These are phyloP conservation scores for Porcisia hertigi DNA, from an alignment of 208 protist species.

Conservation along the genomic window DNA sequence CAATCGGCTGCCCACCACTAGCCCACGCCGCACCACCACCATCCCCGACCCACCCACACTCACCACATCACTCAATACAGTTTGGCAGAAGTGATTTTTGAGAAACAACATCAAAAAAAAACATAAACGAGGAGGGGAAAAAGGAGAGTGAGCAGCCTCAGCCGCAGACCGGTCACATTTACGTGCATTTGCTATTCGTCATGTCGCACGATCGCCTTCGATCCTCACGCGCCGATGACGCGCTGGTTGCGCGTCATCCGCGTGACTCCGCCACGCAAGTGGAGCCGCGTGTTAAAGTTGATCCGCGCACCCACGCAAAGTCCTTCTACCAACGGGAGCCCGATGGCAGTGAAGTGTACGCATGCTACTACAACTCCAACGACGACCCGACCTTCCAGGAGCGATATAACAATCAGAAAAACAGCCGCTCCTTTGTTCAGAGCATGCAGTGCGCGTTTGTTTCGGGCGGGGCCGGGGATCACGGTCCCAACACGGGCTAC, in stretches of 20 bases:
- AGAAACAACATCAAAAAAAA: no score
- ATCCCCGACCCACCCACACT: no score
- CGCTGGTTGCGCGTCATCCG: constrained; percentile 2
- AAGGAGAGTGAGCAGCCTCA: no score
- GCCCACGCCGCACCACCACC: no score
- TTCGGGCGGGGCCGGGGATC: background rate
- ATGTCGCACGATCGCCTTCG: constrained; percentile 11
- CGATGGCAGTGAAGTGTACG: constrained; percentile 29
- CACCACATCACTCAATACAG: no score
- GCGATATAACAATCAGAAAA: constrained; percentile 15
- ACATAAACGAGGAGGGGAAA: no score
- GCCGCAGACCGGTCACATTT: background rate
- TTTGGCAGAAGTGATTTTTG: no score
- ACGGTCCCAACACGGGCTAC: no score
- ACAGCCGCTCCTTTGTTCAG: constrained; percentile 11
- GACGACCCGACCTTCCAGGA: constrained; percentile 37
- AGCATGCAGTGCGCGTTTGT: constrained; percentile 9
- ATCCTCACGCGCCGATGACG: background rate
- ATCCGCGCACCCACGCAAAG: constrained; percentile 29
- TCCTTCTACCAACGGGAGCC: constrained; percentile 21
- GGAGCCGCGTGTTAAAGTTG: constrained; percentile 13
- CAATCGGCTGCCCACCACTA: no score
- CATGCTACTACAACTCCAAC: constrained; percentile 45
- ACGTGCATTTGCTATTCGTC: background rate
- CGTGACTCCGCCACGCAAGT: background rate